Conservation (phyloP, 108 stramenopile genomes). For the Aurantiochytrium sp. region DNA sequence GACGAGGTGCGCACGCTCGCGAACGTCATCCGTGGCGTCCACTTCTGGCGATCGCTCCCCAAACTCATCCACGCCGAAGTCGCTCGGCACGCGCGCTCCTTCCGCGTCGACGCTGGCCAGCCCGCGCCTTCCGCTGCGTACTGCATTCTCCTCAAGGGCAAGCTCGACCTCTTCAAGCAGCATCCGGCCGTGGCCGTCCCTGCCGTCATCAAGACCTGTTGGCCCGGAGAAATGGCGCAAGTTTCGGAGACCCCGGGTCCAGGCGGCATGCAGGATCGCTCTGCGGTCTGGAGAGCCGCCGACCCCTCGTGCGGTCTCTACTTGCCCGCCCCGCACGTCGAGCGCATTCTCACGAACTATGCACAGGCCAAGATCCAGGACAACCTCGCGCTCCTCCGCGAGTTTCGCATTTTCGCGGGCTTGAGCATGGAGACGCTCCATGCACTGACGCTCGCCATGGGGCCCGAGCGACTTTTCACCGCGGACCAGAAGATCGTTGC, state of each 20-base stretch:
- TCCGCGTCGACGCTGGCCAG: neutral
- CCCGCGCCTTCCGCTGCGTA: neutral
- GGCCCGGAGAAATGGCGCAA: neutral
- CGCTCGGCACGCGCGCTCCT: neutral
- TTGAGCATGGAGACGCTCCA: neutral
- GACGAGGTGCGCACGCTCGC: neutral
- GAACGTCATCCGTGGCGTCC: neutral
- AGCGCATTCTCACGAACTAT: neutral
- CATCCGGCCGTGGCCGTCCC: neutral
- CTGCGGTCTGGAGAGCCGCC: too few species aligned
- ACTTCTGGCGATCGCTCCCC: neutral
- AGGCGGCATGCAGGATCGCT: too few species aligned
- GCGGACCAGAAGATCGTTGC: neutral
- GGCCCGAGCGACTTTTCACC: neutral
- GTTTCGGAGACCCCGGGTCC: neutral
- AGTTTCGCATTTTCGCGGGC: neutral
- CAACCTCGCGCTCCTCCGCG: neutral
- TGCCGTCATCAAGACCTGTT: neutral
- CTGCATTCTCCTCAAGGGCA: neutral
- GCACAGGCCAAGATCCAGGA: neutral
- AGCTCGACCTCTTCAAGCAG: neutral
- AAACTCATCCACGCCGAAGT: neutral
- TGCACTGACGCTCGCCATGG: neutral
- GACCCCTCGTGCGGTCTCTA: too few species aligned
- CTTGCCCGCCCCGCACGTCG: too few species aligned